Evolutionary conservation across 192 early-diverging fungal species (phyloP), one percentile per base, ranked within the genome.

Genomic region (Rhizophlyctis rosea): DNA sequence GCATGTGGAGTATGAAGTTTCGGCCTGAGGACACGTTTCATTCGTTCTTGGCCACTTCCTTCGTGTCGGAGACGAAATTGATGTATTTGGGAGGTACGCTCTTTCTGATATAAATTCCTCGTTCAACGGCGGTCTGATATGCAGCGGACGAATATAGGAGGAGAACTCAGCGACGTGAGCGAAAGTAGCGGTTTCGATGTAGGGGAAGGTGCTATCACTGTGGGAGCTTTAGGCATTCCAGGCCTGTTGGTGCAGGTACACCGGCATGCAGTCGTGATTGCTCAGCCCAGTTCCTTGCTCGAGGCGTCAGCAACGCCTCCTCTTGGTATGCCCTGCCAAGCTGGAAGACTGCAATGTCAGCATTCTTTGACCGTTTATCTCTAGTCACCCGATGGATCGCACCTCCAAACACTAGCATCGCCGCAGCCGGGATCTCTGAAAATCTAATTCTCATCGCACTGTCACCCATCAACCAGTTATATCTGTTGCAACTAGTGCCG

Each of bases 1-100:
- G 14, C 9, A 13, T 74, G 1, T 74, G 67, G 67, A 67, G 54
- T 30, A 18, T 74, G 53, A 70, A 70, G 34, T 27, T 18, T 4
- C 35, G 51, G 23, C 0, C 54, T 21, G 34, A 47, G 4, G 59
- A 70, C 53, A 27, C 24, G 30, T 35, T 44, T 53, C 61, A 73
- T 44, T 35, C 55, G 1, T 68, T 68, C 24, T 27, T 73, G 4
- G 65, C 49, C 13, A 36, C 68, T 30, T 63, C 65, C 16, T 64
- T 73, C 31, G n/a, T 73, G 2, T 36, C 55, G 31, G 57, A 57
- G 32, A 73, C 71, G 13, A 48, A 65, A 3, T 27, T 73, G 2
- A 59, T 68, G 64, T 34, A 48, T 3, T 25, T 73, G 13, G 32
- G 57, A 52, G 50, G 61, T 62, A 30, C 21, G 59, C 16, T 13